These are phyloP conservation scores for Arthrobotrys iridis DNA, from an alignment of 2,329 filamentous ascomycete species.

Conservation along the genomic window DNA sequence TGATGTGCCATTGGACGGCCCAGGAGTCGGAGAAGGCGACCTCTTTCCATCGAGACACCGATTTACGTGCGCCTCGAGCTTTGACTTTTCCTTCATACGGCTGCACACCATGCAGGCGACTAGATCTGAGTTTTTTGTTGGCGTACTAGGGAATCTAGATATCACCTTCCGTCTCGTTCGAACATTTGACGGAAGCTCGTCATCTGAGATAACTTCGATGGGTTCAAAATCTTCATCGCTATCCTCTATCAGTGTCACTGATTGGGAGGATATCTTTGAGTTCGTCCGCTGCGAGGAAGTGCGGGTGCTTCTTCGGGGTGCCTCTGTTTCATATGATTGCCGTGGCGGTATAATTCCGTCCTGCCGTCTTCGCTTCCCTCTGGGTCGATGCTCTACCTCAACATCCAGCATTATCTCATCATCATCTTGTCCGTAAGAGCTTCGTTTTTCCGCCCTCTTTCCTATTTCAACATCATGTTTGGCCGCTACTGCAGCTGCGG, in stretches of 20 bases:
- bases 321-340: not conserved
- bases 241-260: not conserved
- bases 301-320: constrained; percentile 27
- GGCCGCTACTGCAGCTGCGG: not conserved
- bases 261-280: constrained; percentile 17
- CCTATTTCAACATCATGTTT: not conserved
- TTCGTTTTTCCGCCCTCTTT: constrained; percentile 17
- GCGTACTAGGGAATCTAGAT: constrained; percentile 2
- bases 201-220: constrained; percentile 1
- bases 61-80: constrained; percentile 22
- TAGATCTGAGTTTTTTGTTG: not conserved
- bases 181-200: not conserved
- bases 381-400: not conserved
- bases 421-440: constrained; percentile 12
- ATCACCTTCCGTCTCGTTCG: constrained; percentile 11
- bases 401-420: constrained; percentile 14
- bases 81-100: not conserved
- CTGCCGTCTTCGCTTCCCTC: constrained; percentile 37
- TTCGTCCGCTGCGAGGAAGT: constrained; percentile 32
- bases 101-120: not conserved
- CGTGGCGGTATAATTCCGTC: not conserved
- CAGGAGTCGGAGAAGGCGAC: constrained; percentile 24
- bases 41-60: constrained; percentile 30
- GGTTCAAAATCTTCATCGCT: constrained; percentile 39
- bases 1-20: not conserved